These are phyloP conservation scores for Ceratocystis huliohia DNA, from an alignment of 2,329 filamentous ascomycete genomes.

Conservation along the genomic window DNA sequence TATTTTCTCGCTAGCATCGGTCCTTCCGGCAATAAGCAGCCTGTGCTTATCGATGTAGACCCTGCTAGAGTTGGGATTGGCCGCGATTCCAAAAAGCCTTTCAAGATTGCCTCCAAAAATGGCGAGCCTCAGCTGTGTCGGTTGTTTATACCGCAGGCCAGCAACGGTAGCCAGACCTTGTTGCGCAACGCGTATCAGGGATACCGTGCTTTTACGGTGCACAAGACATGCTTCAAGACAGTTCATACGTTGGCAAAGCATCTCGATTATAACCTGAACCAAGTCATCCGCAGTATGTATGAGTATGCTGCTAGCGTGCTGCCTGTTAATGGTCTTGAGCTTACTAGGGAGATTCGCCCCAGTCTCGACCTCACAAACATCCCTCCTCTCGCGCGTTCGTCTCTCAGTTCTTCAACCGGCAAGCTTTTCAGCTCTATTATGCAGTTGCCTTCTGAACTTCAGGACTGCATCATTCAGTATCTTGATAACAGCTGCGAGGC, in stretches of 20 bases:
- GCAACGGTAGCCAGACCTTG: background rate
- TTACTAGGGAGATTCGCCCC: background rate
- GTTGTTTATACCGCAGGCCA: background rate
- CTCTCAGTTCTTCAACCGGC: background rate
- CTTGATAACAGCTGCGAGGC: background rate
- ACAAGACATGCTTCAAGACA: conserved; percentile 10
- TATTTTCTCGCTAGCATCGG: background rate
- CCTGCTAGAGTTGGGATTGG: background rate
- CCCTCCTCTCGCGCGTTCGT: background rate
- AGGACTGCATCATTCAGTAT: background rate
- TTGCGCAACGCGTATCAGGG: background rate
- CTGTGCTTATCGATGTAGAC: background rate
- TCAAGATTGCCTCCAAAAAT: background rate
- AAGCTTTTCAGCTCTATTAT: background rate
- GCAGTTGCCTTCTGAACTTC: background rate
- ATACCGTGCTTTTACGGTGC: background rate
- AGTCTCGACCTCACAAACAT: background rate
- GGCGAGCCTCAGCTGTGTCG: background rate
- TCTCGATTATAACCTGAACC: background rate
- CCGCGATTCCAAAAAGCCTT: background rate
- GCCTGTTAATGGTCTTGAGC: background rate
- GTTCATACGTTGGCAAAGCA: background rate
- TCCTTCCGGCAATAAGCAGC: background rate
- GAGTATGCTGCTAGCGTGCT: background rate
- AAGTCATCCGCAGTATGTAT: background rate